A percentile compares a stretch with the other conserved stretches of the same genome.
Evolutionary conservation across 2,329 filamentous ascomycete species (phyloP).

Genomic region (Rugonectria rugulosa): DNA sequence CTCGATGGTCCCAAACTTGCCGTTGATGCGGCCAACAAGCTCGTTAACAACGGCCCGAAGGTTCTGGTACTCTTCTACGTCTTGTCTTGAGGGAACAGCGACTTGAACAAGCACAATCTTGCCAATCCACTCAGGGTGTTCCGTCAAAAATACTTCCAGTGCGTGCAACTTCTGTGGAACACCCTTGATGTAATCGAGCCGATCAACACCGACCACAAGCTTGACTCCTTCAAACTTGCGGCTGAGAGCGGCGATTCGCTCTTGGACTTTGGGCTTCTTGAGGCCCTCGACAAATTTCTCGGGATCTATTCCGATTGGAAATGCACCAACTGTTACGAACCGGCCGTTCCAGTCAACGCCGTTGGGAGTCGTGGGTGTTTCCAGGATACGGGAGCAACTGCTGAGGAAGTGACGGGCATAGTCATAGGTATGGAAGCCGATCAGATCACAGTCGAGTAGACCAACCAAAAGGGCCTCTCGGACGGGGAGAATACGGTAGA

Average conservation of each 20-base stretch:
- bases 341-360: conserved; percentile 90
- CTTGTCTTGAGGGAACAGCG: conserved; percentile 90
- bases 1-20: conserved; percentile 94
- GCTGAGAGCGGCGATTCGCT: conserved; percentile 83
- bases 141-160: conserved; percentile 93
- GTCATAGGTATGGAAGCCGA: conserved; percentile 98
- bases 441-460: conserved; percentile 90
- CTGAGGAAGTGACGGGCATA: conserved; percentile 98
- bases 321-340: conserved; percentile 90
- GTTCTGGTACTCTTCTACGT: conserved; percentile 98
- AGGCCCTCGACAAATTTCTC: conserved; percentile 94
- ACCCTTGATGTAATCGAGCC: conserved; percentile 98
- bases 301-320: conserved; percentile 97
- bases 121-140: conserved; percentile 97
- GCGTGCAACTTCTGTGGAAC: conserved; percentile 97
- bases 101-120: conserved; percentile 97
- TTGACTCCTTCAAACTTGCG: conserved; percentile 96
- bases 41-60: conserved; percentile 95
- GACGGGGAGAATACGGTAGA: conserved; percentile 94
- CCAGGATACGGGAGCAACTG: conserved; percentile 91
- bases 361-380: conserved; percentile 84
- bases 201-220: conserved; percentile 95
- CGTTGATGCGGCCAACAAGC: conserved; percentile 95
- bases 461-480: conserved; percentile 87
- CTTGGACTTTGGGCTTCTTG: conserved; percentile 83